A percentile compares a stretch with the other conserved stretches of the same genome.
These are phyloP conservation scores for Candida glucosophila DNA, from an alignment of 1,139 yeast genomes.

Conservation along the genomic window DNA sequence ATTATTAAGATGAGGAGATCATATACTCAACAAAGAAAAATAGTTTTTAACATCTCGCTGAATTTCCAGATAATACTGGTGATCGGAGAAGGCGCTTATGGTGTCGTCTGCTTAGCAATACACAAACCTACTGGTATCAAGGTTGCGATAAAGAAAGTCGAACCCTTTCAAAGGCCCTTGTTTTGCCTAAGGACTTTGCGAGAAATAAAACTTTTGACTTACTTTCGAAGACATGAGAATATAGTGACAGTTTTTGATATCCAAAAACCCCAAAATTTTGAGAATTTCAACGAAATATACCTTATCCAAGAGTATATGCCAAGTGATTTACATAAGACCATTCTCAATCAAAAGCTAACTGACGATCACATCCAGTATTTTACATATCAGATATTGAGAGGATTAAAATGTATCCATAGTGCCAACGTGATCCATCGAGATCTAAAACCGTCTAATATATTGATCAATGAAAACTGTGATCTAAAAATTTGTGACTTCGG, in stretches of 20 bases:
- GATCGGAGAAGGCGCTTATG: constrained; percentile 41
- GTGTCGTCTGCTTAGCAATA: constrained; percentile 33
- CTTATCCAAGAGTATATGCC: constrained; percentile 68
- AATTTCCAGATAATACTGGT: constrained; percentile 34
- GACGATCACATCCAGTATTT: constrained; percentile 67
- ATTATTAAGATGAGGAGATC: no score
- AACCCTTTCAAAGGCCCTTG: constrained; percentile 29
- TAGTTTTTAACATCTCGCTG: constrained; percentile 22
- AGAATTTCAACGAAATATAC: constrained; percentile 54
- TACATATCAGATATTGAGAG: constrained; percentile 55
- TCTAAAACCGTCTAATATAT: constrained; percentile 30
- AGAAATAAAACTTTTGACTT: constrained; percentile 28
- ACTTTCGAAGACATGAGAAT: constrained; percentile 33
- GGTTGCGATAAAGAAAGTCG: constrained; percentile 37
- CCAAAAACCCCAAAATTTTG: constrained; percentile 26
- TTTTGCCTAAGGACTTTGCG: constrained; percentile 34
- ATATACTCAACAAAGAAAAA: constrained; percentile 9
- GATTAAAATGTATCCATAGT: constrained; percentile 54
- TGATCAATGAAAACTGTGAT: constrained; percentile 27
- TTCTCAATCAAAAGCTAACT: constrained; percentile 41
- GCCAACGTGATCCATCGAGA: constrained; percentile 40
- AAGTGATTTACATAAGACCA: constrained; percentile 54
- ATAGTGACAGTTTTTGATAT: constrained; percentile 30
- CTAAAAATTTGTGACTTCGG: constrained; percentile 51
- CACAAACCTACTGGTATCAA: constrained; percentile 29